Base-by-base conservation (phyloP, 2,329 filamentous ascomycete genomes). In the Colletotrichum filicis region DNA sequence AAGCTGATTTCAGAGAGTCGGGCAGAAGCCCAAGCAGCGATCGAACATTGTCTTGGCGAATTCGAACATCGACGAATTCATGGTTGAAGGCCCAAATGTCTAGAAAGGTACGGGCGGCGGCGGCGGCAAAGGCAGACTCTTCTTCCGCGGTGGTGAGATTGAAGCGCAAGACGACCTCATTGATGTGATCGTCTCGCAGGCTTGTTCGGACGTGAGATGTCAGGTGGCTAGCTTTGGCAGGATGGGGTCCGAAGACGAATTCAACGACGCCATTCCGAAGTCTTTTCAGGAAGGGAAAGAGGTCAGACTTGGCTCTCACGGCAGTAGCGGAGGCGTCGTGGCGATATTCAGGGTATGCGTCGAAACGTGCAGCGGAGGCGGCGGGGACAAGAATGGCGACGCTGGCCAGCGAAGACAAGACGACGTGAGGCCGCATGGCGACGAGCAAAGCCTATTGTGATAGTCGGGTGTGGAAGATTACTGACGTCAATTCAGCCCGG, bases 91-190 rank as follows among this genome's bases (percentile, higher is more conserved):
- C 92, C 97, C 97, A 99, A 1, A 98, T 90, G 79, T 99, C 97
- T 55, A 98, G 86, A 77, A 97, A 93, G 28, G 98, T 88, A 22
- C 91, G 90, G 74, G 93, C 88, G 1, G 92, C 88, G 3, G 94
- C 95, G 69, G 93, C 89, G n/a, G 92, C 88, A 68, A 98, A 85
- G 1, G 92, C 92, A 42, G 85, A 83, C 71, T 94, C 92, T 79
- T 97, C 94, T 24, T 91, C 87, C 3, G 87, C 82, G 30, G 89
- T 91, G 74, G 89, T 92, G 68, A 98, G 85, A 78, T 93, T 94
- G 87, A 98, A 98, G 52, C 97, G 92, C 75, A 98, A 85, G 19
- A 99, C 95, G n/a, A 98, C 88, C 82, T 98, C 92, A 74, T 93
- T 90, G 74, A 91, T 90, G 80, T 98, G 98, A 75, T 85, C 84